These are phyloP conservation scores for Botrytis aclada DNA, from an alignment of 2,329 filamentous ascomycete species.

Conservation along the genomic window DNA sequence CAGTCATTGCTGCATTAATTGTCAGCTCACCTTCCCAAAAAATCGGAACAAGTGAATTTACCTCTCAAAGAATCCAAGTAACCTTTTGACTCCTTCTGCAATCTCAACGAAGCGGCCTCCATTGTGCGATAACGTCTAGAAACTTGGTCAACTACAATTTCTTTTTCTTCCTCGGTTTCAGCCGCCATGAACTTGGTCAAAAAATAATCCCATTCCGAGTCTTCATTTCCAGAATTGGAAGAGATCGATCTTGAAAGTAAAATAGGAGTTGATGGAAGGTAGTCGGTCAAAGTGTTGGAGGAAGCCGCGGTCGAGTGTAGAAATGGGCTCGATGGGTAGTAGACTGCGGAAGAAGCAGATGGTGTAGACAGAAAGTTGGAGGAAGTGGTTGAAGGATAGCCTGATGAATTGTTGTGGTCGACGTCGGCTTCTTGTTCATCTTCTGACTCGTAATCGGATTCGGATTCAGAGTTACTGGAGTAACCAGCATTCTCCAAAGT, in stretches of 20 bases:
- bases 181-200: not conserved
- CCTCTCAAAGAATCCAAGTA: conserved; percentile 94
- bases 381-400: not conserved
- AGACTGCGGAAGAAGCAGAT: not conserved
- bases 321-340: not conserved
- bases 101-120: conserved; percentile 85
- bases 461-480: conserved; percentile 1
- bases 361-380: not conserved
- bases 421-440: not conserved
- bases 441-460: not conserved
- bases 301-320: not conserved
- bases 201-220: not conserved
- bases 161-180: not conserved
- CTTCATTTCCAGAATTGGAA: not conserved
- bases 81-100: conserved; percentile 97
- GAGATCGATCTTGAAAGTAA: not conserved
- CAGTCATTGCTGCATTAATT: conserved; percentile 76
- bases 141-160: not conserved
- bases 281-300: not conserved
- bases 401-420: not conserved
- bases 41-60: conserved; percentile 39
- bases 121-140: conserved; percentile 89
- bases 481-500: not conserved
- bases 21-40: conserved; percentile 21
- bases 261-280: conserved; percentile 7